These are phyloP conservation scores for Xylaria palmicola DNA, from an alignment of 495 filamentous ascomycete species.

Conservation along the genomic window DNA sequence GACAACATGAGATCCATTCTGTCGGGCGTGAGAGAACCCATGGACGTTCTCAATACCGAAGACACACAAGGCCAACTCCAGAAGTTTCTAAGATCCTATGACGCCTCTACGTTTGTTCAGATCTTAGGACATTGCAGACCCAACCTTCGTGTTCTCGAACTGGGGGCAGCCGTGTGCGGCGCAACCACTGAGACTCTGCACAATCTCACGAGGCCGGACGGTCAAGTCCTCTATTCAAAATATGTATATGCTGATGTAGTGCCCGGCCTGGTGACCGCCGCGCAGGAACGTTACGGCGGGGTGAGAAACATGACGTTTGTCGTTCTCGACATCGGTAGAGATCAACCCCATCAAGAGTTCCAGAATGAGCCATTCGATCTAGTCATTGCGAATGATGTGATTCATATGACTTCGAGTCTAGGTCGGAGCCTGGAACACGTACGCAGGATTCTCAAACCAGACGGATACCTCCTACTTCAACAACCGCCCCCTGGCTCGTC, in stretches of 20 bases:
- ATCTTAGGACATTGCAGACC: slow-evolving; percentile 26
- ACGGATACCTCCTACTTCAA: slow-evolving; percentile 16
- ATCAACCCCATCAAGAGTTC: slow-evolving; percentile 32
- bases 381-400: not conserved
- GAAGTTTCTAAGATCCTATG: slow-evolving; percentile 21
- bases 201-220: slow-evolving; percentile 16
- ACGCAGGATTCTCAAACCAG: slow-evolving; percentile 23
- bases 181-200: slow-evolving; percentile 17
- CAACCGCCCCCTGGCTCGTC: not conserved
- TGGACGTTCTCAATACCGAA: slow-evolving; percentile 10
- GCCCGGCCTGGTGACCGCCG: slow-evolving; percentile 14
- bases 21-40: slow-evolving; percentile 25
- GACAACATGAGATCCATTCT: slow-evolving; percentile 3
- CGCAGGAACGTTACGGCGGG: slow-evolving; percentile 12
- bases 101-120: slow-evolving; percentile 17
- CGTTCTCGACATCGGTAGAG: slow-evolving; percentile 29
- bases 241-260: slow-evolving; percentile 16
- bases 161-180: slow-evolving; percentile 42
- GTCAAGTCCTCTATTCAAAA: slow-evolving; percentile 18
- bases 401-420: slow-evolving; percentile 29
- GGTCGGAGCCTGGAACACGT: slow-evolving; percentile 31
- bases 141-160: slow-evolving; percentile 30
- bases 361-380: slow-evolving; percentile 20
- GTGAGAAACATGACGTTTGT: slow-evolving; percentile 26
- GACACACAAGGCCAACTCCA: slow-evolving; percentile 28